Evolutionary conservation across 1,284 basidiomycete genomes (phyloP).

Genomic region (Cutaneotrichosporon sp.): DNA sequence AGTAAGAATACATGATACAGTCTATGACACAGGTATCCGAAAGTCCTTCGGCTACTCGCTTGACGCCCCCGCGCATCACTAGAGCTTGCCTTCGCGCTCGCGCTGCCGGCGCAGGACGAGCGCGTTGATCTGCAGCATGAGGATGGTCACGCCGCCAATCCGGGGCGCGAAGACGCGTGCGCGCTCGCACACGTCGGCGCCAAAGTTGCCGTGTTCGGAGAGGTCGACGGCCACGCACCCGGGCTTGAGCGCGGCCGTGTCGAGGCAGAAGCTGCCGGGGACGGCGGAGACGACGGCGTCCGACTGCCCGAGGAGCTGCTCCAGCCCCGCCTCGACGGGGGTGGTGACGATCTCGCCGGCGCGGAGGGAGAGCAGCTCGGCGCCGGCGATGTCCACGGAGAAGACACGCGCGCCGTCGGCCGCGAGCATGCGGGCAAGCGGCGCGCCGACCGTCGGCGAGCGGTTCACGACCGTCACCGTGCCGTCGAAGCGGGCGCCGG

Average conservation of each 20-base stretch:
- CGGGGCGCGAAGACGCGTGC: conserved; percentile 28
- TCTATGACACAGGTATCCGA: not conserved
- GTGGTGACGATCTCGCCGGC: not conserved
- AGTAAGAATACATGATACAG: not conserved
- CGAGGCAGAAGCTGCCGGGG: conserved; percentile 29
- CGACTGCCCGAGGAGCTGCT: not conserved
- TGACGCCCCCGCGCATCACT: not conserved
- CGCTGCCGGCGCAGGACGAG: conserved; percentile 18
- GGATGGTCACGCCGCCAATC: conserved; percentile 31
- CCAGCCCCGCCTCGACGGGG: not conserved
- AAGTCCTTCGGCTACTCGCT: not conserved
- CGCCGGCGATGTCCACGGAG: conserved; percentile 84
- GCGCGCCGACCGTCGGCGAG: conserved; percentile 96
- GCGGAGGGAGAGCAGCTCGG: conserved; percentile 9
- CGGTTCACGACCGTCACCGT: conserved; percentile 94
- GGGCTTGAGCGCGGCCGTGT: conserved; percentile 20
- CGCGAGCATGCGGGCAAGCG: conserved; percentile 86
- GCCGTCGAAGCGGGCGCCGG: conserved; percentile 26
- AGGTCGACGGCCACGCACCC: conserved; percentile 33
- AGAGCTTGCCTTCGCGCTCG: not conserved
- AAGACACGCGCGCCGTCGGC: conserved; percentile 96
- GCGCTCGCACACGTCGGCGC: conserved; percentile 25
- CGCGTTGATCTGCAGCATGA: conserved; percentile 32
- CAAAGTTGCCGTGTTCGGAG: conserved; percentile 33
- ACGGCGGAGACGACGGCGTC: conserved; percentile 87